Percentiles rank a stretch among this genome's conserved stretches.
These are phyloP conservation scores for Eremothecium gossypii DNA, from an alignment of 1,139 yeast genomes.

Conservation along the genomic window DNA sequence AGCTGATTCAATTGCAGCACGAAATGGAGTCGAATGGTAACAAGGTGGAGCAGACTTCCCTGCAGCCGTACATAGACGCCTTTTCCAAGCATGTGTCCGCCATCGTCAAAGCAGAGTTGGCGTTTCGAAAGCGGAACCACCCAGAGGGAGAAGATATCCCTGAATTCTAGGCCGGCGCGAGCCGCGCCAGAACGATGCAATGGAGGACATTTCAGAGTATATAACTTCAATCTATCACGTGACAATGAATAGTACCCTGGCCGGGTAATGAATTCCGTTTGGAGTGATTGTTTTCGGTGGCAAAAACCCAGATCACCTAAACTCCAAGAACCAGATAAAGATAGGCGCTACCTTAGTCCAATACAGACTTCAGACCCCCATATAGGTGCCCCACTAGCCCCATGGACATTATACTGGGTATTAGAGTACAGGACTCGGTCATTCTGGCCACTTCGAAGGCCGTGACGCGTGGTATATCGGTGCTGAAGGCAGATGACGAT, in stretches of 20 bases:
- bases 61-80: slow-evolving; percentile 65
- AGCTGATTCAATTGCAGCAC: slow-evolving; percentile 46
- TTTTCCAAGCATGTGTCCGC: slow-evolving; percentile 56
- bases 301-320: background rate
- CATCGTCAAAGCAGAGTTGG: slow-evolving; percentile 48
- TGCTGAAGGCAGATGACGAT: slow-evolving; percentile 77
- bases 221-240: too few species aligned
- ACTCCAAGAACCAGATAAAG: background rate
- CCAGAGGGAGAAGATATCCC: slow-evolving; percentile 21
- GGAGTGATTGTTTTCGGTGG: background rate
- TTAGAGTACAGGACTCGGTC: slow-evolving; percentile 71
- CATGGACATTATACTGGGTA: slow-evolving; percentile 89
- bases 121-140: slow-evolving; percentile 38
- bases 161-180: slow-evolving; percentile 2
- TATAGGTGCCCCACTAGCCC: background rate
- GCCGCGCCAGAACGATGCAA: background rate
- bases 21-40: slow-evolving; percentile 32
- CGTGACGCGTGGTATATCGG: slow-evolving; percentile 86
- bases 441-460: slow-evolving; percentile 90
- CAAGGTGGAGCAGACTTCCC: slow-evolving; percentile 58
- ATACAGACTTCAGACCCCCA: background rate
- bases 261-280: too few species aligned
- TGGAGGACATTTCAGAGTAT: too few species aligned
- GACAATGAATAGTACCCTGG: too few species aligned
- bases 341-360: background rate